Evolutionary conservation across 169 alveolate species (phyloP).

Genomic region (Cryptosporidium sp.): DNA sequence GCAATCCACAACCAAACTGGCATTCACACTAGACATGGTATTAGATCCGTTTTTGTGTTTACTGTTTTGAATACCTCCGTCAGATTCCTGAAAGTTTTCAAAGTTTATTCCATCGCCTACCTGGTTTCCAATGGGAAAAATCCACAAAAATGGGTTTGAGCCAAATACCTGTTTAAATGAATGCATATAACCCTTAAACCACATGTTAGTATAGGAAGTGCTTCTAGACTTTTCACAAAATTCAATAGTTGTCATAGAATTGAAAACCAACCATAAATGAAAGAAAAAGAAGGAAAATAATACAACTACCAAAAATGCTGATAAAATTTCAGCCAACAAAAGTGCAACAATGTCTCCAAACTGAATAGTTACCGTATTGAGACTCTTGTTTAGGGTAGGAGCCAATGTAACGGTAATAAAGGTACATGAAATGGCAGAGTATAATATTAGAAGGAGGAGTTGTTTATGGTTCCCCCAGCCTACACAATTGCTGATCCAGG

Average conservation of each 20-base stretch:
- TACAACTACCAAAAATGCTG: conserved; percentile 80
- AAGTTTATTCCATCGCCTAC: conserved; percentile 79
- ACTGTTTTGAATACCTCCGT: background rate
- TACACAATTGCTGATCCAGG: conserved; percentile 90
- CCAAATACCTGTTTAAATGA: conserved; percentile 79
- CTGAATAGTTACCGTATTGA: conserved; percentile 8
- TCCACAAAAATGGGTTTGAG: conserved; percentile 80
- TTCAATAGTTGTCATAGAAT: conserved; percentile 88
- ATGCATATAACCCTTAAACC: conserved; percentile 79
- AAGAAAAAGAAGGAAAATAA: conserved; percentile 83
- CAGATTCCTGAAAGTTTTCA: conserved; percentile 11
- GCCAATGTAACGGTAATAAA: conserved; percentile 81
- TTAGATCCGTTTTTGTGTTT: background rate
- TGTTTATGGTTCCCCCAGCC: conserved; percentile 90
- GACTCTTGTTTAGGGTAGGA: conserved; percentile 76
- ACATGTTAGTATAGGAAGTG: conserved; percentile 76
- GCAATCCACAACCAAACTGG: conserved; percentile 40
- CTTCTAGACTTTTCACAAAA: conserved; percentile 85
- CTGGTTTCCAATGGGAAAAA: conserved; percentile 79
- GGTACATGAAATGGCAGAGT: conserved; percentile 81
- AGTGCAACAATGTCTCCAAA: conserved; percentile 82
- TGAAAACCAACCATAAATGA: conserved; percentile 82
- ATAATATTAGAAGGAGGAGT: conserved; percentile 84
- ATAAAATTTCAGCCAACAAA: conserved; percentile 85
- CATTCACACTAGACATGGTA: background rate